Evolutionary conservation across 2,329 filamentous ascomycete genomes (phyloP).

Genomic region (Trichoderma sp.): DNA sequence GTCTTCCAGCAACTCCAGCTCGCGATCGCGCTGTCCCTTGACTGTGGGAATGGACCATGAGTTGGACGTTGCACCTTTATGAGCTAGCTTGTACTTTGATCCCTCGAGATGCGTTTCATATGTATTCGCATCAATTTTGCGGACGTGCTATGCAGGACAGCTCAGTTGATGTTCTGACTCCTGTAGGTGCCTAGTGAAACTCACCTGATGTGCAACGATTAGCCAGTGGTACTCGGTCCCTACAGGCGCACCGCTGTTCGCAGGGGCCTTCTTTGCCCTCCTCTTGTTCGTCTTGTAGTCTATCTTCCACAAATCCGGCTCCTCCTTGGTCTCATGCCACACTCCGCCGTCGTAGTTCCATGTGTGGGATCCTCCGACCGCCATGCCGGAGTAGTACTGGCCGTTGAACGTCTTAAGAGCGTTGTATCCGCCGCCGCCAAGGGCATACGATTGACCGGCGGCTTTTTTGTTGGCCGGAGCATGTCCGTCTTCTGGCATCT

Average conservation of each 20-base stretch:
- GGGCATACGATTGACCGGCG: not conserved
- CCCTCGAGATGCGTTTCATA: not conserved
- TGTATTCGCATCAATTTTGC: not conserved
- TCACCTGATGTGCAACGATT: conserved; percentile 6
- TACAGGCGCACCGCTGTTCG: not conserved
- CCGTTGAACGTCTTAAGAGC: not conserved
- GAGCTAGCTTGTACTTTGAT: not conserved
- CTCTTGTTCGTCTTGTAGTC: conserved; percentile 1
- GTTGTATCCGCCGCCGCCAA: not conserved
- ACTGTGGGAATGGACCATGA: conserved; percentile 3
- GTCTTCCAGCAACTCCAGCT: not conserved
- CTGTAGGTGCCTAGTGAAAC: not conserved
- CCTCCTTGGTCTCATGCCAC: not conserved
- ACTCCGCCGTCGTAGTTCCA: conserved; percentile 3
- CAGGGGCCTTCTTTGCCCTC: not conserved
- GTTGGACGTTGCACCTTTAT: not conserved
- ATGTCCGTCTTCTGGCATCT: not conserved
- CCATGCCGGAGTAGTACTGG: not conserved
- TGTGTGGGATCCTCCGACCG: not conserved
- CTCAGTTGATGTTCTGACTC: not conserved
- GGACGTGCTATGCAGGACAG: not conserved
- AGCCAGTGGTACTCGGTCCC: not conserved
- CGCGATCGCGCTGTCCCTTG: not conserved
- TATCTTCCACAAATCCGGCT: not conserved
- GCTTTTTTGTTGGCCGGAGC: not conserved